Evolutionary conservation across 345 rosid species (phyloP).

Genomic region (Syzygium aqueum): DNA sequence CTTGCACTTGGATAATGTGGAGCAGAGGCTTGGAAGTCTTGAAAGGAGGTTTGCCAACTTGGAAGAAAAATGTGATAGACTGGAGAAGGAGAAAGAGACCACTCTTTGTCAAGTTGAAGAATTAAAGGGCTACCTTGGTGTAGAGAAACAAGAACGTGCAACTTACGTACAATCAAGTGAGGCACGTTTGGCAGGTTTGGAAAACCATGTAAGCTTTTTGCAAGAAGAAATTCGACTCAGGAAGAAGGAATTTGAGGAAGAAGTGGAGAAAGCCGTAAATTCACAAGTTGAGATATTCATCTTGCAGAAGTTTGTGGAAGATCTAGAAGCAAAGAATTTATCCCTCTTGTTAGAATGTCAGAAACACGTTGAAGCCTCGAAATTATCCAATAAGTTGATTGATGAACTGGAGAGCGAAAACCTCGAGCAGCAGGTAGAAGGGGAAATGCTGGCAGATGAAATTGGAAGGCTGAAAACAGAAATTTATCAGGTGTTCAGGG

Average conservation of each 20-base stretch:
- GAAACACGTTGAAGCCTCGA: conserved; percentile 64
- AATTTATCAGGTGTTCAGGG: conserved; percentile 50
- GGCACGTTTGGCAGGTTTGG: conserved; percentile 55
- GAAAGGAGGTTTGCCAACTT: conserved; percentile 58
- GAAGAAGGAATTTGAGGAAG: conserved; percentile 81
- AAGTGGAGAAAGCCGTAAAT: conserved; percentile 74
- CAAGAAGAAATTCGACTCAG: conserved; percentile 60
- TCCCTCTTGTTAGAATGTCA: conserved; percentile 65
- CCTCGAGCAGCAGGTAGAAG: conserved; percentile 68
- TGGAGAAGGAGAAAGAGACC: conserved; percentile 63
- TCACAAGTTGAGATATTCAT: conserved; percentile 76
- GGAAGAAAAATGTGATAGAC: conserved; percentile 48
- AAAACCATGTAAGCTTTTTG: conserved; percentile 51
- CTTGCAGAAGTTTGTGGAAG: conserved; percentile 63
- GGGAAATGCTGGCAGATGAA: conserved; percentile 58
- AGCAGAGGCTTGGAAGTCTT: conserved; percentile 47
- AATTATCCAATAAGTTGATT: conserved; percentile 57
- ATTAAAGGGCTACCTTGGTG: conserved; percentile 43
- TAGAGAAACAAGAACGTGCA: conserved; percentile 53
- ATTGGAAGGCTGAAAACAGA: conserved; percentile 51
- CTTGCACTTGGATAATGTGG: conserved; percentile 50
- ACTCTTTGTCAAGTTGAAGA: conserved; percentile 53
- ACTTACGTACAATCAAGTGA: conserved; percentile 47
- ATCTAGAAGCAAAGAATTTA: conserved; percentile 57
- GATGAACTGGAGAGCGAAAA: conserved; percentile 74